Evolutionary conservation across 2,329 filamentous ascomycete species (phyloP).

Genomic region (Cladobotryum mycophilum): DNA sequence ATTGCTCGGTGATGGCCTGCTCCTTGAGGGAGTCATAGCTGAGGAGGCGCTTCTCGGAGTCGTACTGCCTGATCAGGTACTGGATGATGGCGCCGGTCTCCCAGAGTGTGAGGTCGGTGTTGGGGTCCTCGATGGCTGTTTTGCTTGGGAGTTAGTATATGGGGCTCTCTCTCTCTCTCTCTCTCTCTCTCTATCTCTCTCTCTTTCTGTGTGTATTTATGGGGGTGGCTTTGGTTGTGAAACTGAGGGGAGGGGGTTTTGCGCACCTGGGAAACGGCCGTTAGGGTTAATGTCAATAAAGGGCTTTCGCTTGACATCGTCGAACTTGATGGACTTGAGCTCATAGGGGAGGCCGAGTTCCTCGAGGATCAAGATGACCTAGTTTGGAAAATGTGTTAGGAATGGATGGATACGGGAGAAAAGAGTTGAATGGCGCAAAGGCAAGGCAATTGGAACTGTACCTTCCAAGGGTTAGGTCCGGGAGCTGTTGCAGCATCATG

Average conservation of each 20-base stretch:
- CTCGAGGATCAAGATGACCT: constrained; percentile 29
- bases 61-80: constrained; percentile 17
- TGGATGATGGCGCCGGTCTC: constrained; percentile 18
- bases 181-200: too few relatives aligned
- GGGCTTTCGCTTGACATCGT: constrained; percentile 19
- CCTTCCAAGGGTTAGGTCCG: too few relatives aligned
- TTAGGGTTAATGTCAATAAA: constrained; percentile 28
- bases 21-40: constrained; percentile 8
- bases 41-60: constrained; percentile 11
- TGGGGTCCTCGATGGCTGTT: constrained; percentile 15
- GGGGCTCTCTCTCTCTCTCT: too few relatives aligned
- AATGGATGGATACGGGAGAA: too few relatives aligned
- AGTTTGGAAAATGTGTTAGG: constrained; percentile 9
- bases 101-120: constrained; percentile 16
- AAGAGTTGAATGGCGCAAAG: background rate
- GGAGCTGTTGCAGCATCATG: too few relatives aligned
- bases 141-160: too few relatives aligned
- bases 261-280: constrained; percentile 21
- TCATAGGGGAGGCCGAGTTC: constrained; percentile 31
- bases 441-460: too few relatives aligned
- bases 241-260: too few relatives aligned
- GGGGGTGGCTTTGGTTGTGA: too few relatives aligned
- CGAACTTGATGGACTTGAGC: constrained; percentile 13
- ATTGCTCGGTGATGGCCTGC: constrained; percentile 13
- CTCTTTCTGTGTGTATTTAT: too few relatives aligned